Evolutionary conservation across 345 rosid genomes (phyloP).

Genomic region (Eucalyptus regnans): DNA sequence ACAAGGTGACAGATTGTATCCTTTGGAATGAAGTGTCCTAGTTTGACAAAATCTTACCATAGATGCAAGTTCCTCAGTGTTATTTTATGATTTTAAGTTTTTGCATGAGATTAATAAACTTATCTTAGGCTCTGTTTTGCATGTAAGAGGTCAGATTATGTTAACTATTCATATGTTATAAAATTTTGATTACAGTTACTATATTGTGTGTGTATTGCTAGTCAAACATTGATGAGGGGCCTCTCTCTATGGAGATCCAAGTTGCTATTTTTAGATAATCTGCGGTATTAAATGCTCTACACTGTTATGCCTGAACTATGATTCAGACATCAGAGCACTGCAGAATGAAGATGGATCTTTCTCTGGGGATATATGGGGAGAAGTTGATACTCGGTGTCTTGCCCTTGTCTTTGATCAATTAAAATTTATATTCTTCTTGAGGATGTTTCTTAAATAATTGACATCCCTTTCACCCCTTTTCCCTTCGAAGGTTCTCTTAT

Average conservation of each 20-base stretch:
- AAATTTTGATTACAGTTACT: not conserved
- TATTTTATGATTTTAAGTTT: not conserved
- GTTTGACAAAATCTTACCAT: not conserved
- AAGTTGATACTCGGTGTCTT: constrained; percentile 70
- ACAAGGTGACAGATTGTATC: not conserved
- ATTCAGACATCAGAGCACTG: too few species aligned
- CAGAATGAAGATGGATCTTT: too few species aligned
- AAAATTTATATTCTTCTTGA: not conserved
- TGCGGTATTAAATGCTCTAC: not conserved
- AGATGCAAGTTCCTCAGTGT: not conserved
- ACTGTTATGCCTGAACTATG: too few species aligned
- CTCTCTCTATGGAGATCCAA: not conserved
- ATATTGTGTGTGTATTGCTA: not conserved
- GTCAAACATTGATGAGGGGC: not conserved
- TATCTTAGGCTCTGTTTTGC: not conserved
- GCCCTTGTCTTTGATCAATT: constrained; percentile 8
- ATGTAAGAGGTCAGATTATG: constrained; percentile 4
- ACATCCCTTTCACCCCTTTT: not conserved
- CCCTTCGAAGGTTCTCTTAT: constrained; percentile 63
- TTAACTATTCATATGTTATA: constrained; percentile 11
- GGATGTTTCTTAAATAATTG: not conserved
- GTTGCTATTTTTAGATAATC: not conserved
- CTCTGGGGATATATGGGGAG: too few species aligned
- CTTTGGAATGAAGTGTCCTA: not conserved
- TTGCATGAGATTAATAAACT: not conserved